Conservation (phyloP, 2,329 filamentous ascomycete species). For the Apiospora kogelbergensis region DNA sequence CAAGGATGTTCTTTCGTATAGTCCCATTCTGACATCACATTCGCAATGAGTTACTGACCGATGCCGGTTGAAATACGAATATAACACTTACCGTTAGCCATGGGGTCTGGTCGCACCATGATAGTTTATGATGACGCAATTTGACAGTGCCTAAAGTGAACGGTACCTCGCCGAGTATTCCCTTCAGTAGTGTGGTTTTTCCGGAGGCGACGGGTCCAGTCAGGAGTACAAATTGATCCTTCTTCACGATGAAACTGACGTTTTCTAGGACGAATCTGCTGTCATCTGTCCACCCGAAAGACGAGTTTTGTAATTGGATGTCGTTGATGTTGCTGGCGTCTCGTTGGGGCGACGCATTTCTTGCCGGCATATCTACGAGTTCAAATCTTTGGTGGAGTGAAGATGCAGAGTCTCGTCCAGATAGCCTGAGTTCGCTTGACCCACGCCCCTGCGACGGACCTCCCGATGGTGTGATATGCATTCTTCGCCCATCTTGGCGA, state of each 20-base stretch:
- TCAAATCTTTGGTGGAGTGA: neutral
- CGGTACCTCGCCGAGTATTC: slow-evolving; percentile 11
- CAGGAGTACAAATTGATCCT: slow-evolving; percentile 33
- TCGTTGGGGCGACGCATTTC: neutral
- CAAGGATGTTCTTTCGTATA: slow-evolving; percentile 34
- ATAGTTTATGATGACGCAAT: neutral
- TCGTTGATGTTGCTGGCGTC: neutral
- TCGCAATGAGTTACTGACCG: neutral
- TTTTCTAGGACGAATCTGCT: slow-evolving; percentile 22
- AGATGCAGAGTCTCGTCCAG: neutral
- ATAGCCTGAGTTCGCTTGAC: neutral
- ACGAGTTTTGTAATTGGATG: slow-evolving; percentile 17
- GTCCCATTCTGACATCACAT: slow-evolving; percentile 27
- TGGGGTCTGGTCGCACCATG: slow-evolving; percentile 15
- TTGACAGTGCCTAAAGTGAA: neutral
- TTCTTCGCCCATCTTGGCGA: slow-evolving; percentile 16
- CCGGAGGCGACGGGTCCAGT: slow-evolving; percentile 15
- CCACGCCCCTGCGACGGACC: neutral
- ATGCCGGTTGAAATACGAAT: neutral
- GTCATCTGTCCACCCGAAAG: slow-evolving; percentile 5
- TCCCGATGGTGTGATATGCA: neutral
- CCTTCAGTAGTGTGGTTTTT: slow-evolving; percentile 12
- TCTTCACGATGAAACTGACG: slow-evolving; percentile 29
- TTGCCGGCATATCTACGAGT: neutral
- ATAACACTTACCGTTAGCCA: slow-evolving; percentile 11